Evolutionary conservation across 202 grass and related monocot genomes (phyloP), one percentile per base, ranked within the genome.

Genomic region (Digitaria exilis): DNA sequence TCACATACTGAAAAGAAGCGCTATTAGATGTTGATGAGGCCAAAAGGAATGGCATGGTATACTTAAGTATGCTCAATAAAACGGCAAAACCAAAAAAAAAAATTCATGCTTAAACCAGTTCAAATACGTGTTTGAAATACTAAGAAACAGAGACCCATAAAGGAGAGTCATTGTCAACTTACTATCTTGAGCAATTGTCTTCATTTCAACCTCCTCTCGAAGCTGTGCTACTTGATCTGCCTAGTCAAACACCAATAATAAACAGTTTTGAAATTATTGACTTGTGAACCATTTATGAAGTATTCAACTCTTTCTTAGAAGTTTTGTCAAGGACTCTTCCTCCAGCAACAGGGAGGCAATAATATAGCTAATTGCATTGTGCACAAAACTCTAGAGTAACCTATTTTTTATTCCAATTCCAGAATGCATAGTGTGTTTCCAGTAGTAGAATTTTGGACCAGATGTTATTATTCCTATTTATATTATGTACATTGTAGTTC

Each of bases 141-240:
- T 52, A 56, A 45, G 71, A 69, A n/a, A 14, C 18, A 72, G 9
- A 51, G 30, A 58, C n/a, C 18, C 21, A 8, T 25, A 76, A 76
- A 31, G 35, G 5, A 73, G 32, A 65, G 21, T 0, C 60, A 79
- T 5, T 6, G 56, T 57, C 8, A 78, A 73, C 75, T 88, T 87
- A 92, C 93, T 91, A 66, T 90, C 86, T 89, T 84, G 85, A 84
- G 85, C 59, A 88, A 82, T 67, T 83, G 69, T 79, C 90, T 92
- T 95, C 43, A 71, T 67, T 77, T 95, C 90, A 88, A 90, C 81
- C 71, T 95, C 84, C 63, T 95, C 93, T 80, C 88, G 80, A 77
- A 95, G 80, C 63, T 95, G 84, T 9, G 88, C 85, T 45, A 88
- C 88, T 84, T 87, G 83, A 88, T 90, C 86, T 65, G 82, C 76